Evolutionary conservation across 169 alveolate genomes (phyloP), one percentile per base, ranked within the genome.

Genomic region (Cystoisospora suis): DNA sequence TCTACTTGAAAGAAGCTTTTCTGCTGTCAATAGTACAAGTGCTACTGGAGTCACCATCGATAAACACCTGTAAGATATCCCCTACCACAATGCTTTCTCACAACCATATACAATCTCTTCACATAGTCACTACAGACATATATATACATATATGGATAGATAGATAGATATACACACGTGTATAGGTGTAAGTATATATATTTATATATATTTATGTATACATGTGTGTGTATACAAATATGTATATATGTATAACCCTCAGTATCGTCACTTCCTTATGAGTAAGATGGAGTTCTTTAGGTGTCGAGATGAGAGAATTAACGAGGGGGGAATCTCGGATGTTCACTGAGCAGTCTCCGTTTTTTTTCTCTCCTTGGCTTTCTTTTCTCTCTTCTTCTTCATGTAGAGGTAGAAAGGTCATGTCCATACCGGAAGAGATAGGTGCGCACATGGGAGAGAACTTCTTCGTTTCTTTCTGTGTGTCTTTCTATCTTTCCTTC

Each of bases 41-140:
- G 6, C 83, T 6, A 72, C 83, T 15, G 83, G 83, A 3, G 40
- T 38, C 83, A 72, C 83, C 3, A 7, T 38, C 53, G 83, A 72
- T 53, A 72, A 72, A 72, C 83, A 72, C 56, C 32, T 72, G 83
- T 72, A 72, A 46, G 83, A 23, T 53, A 53, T 53, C 12, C 65
- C 12, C 23, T 23, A 15, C 12, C 65, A 53, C 23, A 53, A 53
- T 53, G 12, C 65, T 15, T 53, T 15, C 29, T 12, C 65, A 53
- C 65, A 53, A 15, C 65, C 65, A 53, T 53, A 53, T 53, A 53
- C 65, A 53, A 12, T 15, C 23, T 53, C 65, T 12, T 53, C 12
- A 15, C 29, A 53, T 12, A 23, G 23, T 53, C 29, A 23, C 12
- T 12, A 53, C 29, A 53, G 65, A 53, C 12, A 53, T 23, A 23